A percentile compares a stretch with the other conserved stretches of the same genome.
These are phyloP conservation scores for Backusella psychrophila DNA, from an alignment of 192 early-diverging fungal genomes.

Conservation along the genomic window DNA sequence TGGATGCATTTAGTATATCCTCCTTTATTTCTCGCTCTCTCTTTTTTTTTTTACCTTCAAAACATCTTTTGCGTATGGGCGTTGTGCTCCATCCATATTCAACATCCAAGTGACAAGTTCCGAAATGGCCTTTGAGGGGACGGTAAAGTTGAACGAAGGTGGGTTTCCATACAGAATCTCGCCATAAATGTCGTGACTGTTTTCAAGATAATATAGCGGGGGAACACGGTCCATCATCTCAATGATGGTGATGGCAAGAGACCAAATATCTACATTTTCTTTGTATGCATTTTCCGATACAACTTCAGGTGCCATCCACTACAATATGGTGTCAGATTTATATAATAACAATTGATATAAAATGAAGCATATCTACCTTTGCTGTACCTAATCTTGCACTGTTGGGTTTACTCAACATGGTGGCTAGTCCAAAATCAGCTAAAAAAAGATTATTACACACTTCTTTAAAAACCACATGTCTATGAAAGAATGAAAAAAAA, in stretches of 20 bases:
- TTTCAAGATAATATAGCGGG: constrained; percentile 38
- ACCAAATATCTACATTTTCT: constrained; percentile 50
- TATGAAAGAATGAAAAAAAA: not conserved
- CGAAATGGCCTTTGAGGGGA: constrained; percentile 15
- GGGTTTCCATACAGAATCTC: constrained; percentile 30
- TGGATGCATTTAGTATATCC: not conserved
- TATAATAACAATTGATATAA: not conserved
- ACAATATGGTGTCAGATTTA: not conserved
- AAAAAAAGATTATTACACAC: not conserved
- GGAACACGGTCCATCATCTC: constrained; percentile 45
- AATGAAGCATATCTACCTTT: constrained; percentile 15
- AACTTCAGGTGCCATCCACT: constrained; percentile 50
- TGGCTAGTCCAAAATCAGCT: constrained; percentile 35
- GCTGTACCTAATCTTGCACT: constrained; percentile 32
- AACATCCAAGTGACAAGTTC: constrained; percentile 30
- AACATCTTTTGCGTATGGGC: constrained; percentile 25
- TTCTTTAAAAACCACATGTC: not conserved
- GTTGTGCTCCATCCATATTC: constrained; percentile 11
- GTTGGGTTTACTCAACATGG: constrained; percentile 19
- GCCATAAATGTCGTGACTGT: constrained; percentile 31
- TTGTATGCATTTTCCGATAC: constrained; percentile 37
- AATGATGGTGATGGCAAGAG: constrained; percentile 41
- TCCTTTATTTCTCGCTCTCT: not conserved
- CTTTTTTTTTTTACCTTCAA: constrained; percentile 10
- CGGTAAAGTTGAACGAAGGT: constrained; percentile 30